These are phyloP conservation scores for Trichoderma asperelloides DNA, from an alignment of 495 filamentous ascomycete species.

Conservation along the genomic window DNA sequence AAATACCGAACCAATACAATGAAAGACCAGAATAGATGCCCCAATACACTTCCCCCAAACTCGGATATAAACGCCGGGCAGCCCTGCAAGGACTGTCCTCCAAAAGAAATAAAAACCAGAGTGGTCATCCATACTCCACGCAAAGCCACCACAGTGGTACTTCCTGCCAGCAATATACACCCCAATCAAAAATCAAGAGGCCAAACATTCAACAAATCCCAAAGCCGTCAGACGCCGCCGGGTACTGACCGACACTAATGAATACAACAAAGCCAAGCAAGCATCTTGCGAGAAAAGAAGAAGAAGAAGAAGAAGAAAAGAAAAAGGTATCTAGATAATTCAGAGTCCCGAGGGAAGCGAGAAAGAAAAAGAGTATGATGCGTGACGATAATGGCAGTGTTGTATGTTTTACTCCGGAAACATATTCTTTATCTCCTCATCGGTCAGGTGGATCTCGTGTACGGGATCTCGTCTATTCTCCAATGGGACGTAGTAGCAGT, in stretches of 20 bases:
- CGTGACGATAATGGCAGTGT: slow-evolving; percentile 8
- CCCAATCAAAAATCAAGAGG: not conserved
- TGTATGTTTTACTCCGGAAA: slow-evolving; percentile 36
- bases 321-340: slow-evolving; percentile 8
- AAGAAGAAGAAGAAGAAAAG: slow-evolving; percentile 10
- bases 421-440: slow-evolving; percentile 52
- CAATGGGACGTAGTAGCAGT: slow-evolving; percentile 48
- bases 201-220: not conserved
- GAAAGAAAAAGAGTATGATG: slow-evolving; percentile 15
- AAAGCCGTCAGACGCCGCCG: slow-evolving; percentile 1
- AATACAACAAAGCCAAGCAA: slow-evolving; percentile 10
- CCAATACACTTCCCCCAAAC: not conserved
- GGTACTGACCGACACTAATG: not conserved
- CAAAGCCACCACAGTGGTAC: not conserved
- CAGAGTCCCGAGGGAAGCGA: not conserved
- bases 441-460: slow-evolving; percentile 55
- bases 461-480: slow-evolving; percentile 60
- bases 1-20: not conserved
- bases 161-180: not conserved
- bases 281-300: slow-evolving; percentile 5
- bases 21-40: not conserved
- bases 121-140: not conserved
- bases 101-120: not conserved
- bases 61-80: not conserved
- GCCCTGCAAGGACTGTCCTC: not conserved